A percentile compares a stretch with the other conserved stretches of the same genome.
Conservation (phyloP, 805 yeast genomes). For the Cyberlindnera nakhonratchasimensis region DNA sequence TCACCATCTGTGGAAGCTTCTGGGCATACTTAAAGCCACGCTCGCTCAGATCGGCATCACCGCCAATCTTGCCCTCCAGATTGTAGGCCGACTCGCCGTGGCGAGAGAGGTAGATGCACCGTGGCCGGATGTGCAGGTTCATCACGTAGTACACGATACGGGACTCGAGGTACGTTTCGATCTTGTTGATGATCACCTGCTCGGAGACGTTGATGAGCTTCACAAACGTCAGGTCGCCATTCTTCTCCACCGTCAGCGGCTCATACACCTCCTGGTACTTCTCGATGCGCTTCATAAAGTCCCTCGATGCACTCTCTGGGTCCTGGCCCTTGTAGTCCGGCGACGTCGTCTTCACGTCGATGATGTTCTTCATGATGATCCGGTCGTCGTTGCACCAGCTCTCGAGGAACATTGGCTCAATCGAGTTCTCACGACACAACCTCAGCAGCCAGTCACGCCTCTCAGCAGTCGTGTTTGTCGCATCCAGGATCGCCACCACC, state of each 20-base stretch:
- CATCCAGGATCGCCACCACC: conserved; percentile 90
- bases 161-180: conserved; percentile 84
- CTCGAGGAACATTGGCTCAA: conserved; percentile 91
- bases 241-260: conserved; percentile 58
- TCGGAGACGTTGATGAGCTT: conserved; percentile 84
- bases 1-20: conserved; percentile 74
- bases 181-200: conserved; percentile 82
- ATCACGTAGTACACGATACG: conserved; percentile 93
- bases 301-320: conserved; percentile 67
- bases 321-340: conserved; percentile 39
- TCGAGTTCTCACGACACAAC: conserved; percentile 57
- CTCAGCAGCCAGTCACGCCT: conserved; percentile 64
- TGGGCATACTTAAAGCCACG: conserved; percentile 83
- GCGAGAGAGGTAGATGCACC: conserved; percentile 89
- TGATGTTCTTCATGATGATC: conserved; percentile 70
- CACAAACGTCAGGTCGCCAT: conserved; percentile 72
- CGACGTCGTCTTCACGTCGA: conserved; percentile 76
- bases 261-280: conserved; percentile 74
- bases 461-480: conserved; percentile 78
- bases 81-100: conserved; percentile 95
- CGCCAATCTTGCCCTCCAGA: conserved; percentile 92
- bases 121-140: conserved; percentile 91
- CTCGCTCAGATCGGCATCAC: conserved; percentile 81
- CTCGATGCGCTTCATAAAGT: conserved; percentile 69
- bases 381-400: conserved; percentile 85